Evolutionary conservation across 306 rosid genomes (phyloP), one percentile per base, ranked within the genome.

Genomic region (Spatholobus suberectus): DNA sequence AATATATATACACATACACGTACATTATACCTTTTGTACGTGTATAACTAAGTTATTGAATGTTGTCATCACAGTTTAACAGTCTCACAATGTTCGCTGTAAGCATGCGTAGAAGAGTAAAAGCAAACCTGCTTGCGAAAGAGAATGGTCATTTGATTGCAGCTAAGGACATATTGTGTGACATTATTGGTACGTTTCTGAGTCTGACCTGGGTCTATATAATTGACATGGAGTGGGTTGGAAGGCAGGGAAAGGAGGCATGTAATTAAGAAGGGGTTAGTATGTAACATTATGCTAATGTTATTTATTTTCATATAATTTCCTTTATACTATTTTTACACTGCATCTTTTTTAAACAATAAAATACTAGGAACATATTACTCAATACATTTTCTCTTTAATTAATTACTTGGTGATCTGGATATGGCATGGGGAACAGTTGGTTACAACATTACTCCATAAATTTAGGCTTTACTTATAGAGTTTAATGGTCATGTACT

Each of bases 41-140:
- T 44, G 40, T 70, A 15, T 6, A 23, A 24, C 23, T 24, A 14
- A 51, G 27, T 11, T 59, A 61, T n/a, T 51, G 58, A 29, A 43
- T 43, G n/a, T 10, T 62, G 73, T 11, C 40, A 63, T 77, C n/a
- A 76, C 41, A 27, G 61, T 76, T 43, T 26, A 59, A 10, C n/a
- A 54, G 68, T 37, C 18, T 14, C 59, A 43, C 1, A 35, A 8
- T 35, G 21, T 69, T 79, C 24, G 71, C 38, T 70, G 58, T 77
- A 44, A 49, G 23, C 51, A 26, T 21, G 5, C 55, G 55, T 12
- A 14, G 38, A 65, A 82, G 43, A 57, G 77, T 40, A 46, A 59
- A 52, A 76, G 44, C 63, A 70, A 40, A 82, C 15, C 51, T 71
- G 43, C 35, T 21, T 23, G n/a, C 12, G 66, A 11, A 58, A 58